phyloP scores from a whole-genome alignment of 495 filamentous ascomycete species.

The Aspergillus baeticus region DNA sequence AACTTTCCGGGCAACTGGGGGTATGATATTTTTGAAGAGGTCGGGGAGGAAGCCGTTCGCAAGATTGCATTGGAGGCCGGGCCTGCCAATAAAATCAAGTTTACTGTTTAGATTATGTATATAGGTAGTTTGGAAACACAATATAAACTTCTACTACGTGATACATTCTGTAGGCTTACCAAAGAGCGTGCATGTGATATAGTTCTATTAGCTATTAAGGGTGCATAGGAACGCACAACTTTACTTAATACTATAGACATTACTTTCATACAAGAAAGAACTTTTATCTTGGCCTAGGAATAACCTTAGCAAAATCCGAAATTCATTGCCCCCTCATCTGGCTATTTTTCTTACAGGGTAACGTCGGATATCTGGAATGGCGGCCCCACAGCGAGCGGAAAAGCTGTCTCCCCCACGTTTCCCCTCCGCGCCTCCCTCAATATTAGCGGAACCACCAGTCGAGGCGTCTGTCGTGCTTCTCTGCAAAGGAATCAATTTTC shows the following conservation, averaged over 20 bases:
- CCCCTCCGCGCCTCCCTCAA: not conserved
- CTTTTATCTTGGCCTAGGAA: no score
- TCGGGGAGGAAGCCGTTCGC: conserved; percentile 23
- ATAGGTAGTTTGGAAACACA: not conserved
- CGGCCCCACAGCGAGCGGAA: not conserved
- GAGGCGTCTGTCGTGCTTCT: not conserved
- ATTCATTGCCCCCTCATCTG: no score
- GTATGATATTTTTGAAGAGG: conserved; percentile 38
- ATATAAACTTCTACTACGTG: not conserved
- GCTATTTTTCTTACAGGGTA: no score
- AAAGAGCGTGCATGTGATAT: no score
- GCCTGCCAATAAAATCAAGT: conserved; percentile 23
- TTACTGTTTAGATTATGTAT: conserved; percentile 20
- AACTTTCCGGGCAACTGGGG: conserved; percentile 40
- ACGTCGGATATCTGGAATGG: not conserved
- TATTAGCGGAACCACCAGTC: no score
- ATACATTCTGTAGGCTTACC: no score
- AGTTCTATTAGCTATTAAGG: no score
- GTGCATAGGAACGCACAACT: no score
- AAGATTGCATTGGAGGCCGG: conserved; percentile 22
- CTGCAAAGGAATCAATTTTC: not conserved
- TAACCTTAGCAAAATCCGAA: no score
- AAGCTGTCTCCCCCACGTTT: not conserved
- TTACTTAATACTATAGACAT: no score
- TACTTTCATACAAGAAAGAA: no score